Conservation (phyloP, 805 yeast species). For the Ogataea ganodermae region DNA sequence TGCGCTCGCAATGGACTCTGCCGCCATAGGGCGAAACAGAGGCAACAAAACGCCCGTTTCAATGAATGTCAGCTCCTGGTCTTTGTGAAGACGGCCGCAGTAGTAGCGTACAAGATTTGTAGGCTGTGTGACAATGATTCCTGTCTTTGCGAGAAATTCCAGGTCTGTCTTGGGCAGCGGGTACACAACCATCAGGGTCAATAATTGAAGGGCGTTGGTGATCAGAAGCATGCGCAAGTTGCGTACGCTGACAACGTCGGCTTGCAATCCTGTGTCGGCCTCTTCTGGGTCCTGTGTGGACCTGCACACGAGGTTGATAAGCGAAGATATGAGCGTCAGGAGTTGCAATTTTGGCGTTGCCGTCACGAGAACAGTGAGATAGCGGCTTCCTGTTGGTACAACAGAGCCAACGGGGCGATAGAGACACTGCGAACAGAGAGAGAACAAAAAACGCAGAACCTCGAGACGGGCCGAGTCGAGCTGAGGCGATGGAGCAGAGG, state of each 20-base stretch:
- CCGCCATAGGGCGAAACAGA: constrained; percentile 45
- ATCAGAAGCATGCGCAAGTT: constrained; percentile 50
- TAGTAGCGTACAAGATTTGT: constrained; percentile 51
- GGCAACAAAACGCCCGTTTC: constrained; percentile 49
- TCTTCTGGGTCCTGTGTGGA: constrained; percentile 40
- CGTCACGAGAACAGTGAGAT: constrained; percentile 55
- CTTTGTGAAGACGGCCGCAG: constrained; percentile 55
- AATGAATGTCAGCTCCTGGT: constrained; percentile 53
- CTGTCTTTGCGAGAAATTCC: constrained; percentile 38
- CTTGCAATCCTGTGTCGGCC: constrained; percentile 48
- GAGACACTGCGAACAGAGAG: constrained; percentile 61
- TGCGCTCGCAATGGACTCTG: constrained; percentile 18
- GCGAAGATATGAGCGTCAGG: constrained; percentile 62
- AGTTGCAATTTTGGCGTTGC: constrained; percentile 50
- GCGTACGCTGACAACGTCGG: constrained; percentile 31
- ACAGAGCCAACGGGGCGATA: constrained; percentile 48
- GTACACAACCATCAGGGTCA: constrained; percentile 62
- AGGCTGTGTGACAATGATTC: constrained; percentile 37
- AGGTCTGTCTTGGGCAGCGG: constrained; percentile 55
- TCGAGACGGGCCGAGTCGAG: constrained; percentile 70
- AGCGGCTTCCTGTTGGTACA: constrained; percentile 58
- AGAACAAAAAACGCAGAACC: constrained; percentile 59
- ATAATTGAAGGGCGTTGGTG: constrained; percentile 59
- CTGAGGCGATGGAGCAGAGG: constrained; percentile 38
- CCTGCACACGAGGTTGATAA: constrained; percentile 63